Evolutionary conservation across 306 rosid genomes (phyloP), one percentile per base, ranked within the genome.

Genomic region (Lotus japonicus): DNA sequence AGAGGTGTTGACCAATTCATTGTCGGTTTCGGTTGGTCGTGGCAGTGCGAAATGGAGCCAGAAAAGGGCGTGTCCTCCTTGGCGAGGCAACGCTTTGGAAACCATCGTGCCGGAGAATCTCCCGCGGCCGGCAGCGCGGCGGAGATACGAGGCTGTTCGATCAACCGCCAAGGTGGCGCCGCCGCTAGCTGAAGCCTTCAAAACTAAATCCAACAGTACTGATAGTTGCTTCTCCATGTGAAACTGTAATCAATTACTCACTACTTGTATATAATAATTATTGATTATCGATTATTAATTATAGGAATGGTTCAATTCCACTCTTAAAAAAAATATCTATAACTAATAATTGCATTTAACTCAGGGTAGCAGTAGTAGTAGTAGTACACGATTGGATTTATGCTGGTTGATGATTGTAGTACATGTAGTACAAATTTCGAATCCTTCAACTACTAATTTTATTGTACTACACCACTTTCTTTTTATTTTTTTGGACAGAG

Each of bases 91-190:
- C 71, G 83, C 97, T 0, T 75, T 86, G 2, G 98, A 94, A 77
- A 90, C 95, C 68, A 39, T 90, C 61, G 90, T 90, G 68, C 98
- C 98, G 4, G 98, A 94, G 78, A 90, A 94, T 9, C 98, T 94
- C 21, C 98, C 96, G 0, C 54, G 98, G 43, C 96, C 97, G 0
- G 66, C 87, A 0, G 80, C 85, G 7, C 90, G 81, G 9, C 84
- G 96, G 62, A 66, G 96, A 70, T 89, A 77, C 66, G 86, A 90
- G 56, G 31, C 66, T 0, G 89, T 85, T 9, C 60, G 81, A 21
- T 73, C 70, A 68, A 12, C 4, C 53, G 42, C 58, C 62, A 67
- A 58, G 48, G 50, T 52, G 44, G 90, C 92, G 9, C 96, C 92
- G 13, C 48, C 84, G 0, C 60, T 81, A 16, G 59, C 79, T 2